Evolutionary conservation across 78 protist species (phyloP), one percentile per base, ranked within the genome.

Genomic region (Dictyostelium brefeldianum): DNA sequence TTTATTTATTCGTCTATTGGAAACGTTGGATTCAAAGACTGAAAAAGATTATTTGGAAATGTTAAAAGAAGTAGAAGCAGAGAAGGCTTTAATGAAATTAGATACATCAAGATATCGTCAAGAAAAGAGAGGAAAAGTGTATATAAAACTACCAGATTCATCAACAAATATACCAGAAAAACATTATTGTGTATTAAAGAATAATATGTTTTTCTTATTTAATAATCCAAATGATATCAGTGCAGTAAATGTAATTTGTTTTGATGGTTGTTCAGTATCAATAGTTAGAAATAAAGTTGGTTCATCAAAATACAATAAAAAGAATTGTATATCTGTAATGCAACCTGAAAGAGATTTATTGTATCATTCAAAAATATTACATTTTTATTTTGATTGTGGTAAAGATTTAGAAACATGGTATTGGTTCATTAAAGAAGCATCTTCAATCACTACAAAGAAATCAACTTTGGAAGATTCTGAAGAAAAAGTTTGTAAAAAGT

Each of bases 361-460:
- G 20, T 74, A 54, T 64, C 83, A 75, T 22, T 74, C 83, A 71
- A 85, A 85, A 77, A 56, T 85, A 15, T 71, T 85, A 62, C 78
- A 85, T 50, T 85, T 85, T 18, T 85, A 74, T 47, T 85, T 85
- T 27, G 92, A 85, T 43, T 73, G 64, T 85, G 92, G 92, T 7
- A 75, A 75, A 50, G 92, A 85, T 56, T 22, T 85, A 47, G 83
- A 85, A 15, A 85, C 92, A 14, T 85, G 92, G 92, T 85, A 62
- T 75, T 85, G 92, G 92, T 70, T 50, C 25, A 46, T 85, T 12
- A 85, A 62, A 41, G 83, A 75, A 7, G 92, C 92, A 14, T 36
- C 83, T 7, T 51, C 92, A 7, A 6, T 85, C 11, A 85, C 92
- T 51, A 5, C 47, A 3, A 67, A 48, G 31, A 85, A 85, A 29